These are phyloP conservation scores for Tephrocybe sp. DNA, from an alignment of 768 basidiomycete genomes.

Conservation along the genomic window DNA sequence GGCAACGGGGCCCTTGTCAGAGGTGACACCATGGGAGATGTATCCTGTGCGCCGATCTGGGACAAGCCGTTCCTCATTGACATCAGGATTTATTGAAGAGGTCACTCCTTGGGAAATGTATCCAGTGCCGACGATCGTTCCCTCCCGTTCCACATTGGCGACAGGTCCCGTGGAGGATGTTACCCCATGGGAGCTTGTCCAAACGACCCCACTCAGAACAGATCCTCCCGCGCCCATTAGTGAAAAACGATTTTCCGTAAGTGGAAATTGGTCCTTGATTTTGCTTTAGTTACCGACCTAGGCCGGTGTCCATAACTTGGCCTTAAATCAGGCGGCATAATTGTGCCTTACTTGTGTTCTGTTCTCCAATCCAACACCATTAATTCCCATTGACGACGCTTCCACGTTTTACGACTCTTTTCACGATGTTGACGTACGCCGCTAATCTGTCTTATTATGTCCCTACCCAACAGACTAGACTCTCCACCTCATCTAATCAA, in stretches of 20 bases:
- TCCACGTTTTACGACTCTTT: no score
- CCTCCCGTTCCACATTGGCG: constrained; percentile 21
- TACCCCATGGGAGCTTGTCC: constrained; percentile 33
- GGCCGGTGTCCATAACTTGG: constrained; percentile 12
- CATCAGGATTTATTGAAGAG: constrained; percentile 26
- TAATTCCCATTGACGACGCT: constrained; percentile 1
- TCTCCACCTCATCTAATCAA: constrained; percentile 25
- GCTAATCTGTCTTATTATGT: constrained; percentile 9
- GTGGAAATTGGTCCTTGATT: constrained; percentile 13
- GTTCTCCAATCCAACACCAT: neutral
- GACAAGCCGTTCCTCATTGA: constrained; percentile 21
- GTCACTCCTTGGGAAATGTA: constrained; percentile 32
- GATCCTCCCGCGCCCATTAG: constrained; percentile 2
- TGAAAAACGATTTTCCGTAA: constrained; percentile 21
- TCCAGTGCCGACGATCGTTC: constrained; percentile 22
- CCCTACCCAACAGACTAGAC: constrained; percentile 23
- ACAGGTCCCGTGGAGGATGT: constrained; percentile 29
- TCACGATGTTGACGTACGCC: constrained; percentile 14
- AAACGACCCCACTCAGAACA: constrained; percentile 14
- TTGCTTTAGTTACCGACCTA: constrained; percentile 12
- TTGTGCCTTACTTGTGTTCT: constrained; percentile 6
- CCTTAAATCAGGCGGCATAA: constrained; percentile 2
- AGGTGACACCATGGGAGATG: constrained; percentile 31
- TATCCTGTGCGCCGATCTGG: constrained; percentile 18
- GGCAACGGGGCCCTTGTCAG: constrained; percentile 24